Base-by-base conservation (phyloP, 2,329 filamentous ascomycete genomes). In the Alternaria triticina region DNA sequence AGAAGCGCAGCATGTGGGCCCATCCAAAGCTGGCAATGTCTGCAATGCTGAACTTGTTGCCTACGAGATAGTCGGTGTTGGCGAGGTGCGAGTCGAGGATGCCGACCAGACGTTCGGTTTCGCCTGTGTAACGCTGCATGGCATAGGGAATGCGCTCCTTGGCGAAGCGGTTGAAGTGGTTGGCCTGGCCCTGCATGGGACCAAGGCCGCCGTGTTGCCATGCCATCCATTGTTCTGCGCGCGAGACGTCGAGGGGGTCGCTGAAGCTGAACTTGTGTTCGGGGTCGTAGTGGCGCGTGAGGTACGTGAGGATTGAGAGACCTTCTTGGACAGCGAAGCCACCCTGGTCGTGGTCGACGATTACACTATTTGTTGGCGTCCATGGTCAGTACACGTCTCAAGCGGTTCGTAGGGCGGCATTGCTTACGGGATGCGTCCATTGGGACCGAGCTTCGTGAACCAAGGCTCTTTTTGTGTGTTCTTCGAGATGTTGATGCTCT, bases 391-490 rank as follows among this genome's bases (percentile, higher is more conserved):
- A 25, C 30, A n/a, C 17, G 49, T 23, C 49, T 52, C 20, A 36
- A 6, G 13, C 8, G 1, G 13, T 20, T 52, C 30, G 13, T 15
- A 36, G 22, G 28, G 20, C n/a, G 10, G 17, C 20, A 23, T 36
- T 52, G 49, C 49, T 52, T 52, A 52, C 2, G 89, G 88, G 69
- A 90, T 90, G 15, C 88, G 84, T 4, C 89, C 89, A 76, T 91
- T 91, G 40, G 89, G 88, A 62, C 85, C 86, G 28, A 89, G 74
- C 40, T 86, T 85, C 0, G 85, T 87, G 81, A 87, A 91, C 89
- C 89, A 91, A 1, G 85, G 82, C 81, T 90, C 84, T 77, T 91
- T 91, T 70, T 91, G 89, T 27, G 88, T 85, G 79, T 89, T 89
- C 71, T 88, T 83, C 61, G 73, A 71, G 23, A 79, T 90, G 78